Base-by-base conservation (phyloP, 2,329 filamentous ascomycete genomes). In the Neonectria hederae region DNA sequence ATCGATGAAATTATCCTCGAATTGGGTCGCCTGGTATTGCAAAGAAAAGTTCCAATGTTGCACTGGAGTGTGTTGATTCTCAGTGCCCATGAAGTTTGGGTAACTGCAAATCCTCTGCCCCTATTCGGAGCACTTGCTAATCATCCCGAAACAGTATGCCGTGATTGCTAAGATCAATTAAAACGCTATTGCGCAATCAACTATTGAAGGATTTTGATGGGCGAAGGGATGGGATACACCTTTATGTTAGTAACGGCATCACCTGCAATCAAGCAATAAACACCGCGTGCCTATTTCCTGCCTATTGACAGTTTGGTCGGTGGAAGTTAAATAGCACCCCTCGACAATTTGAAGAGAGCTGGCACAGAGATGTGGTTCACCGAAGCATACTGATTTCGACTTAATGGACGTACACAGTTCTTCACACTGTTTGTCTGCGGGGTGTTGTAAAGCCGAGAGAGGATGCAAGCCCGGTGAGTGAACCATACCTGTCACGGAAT, bases 331-430 rank as follows among this genome's bases (percentile, higher is more conserved):
- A 7, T 26, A 26, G 7, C 24, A 26, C 24, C 4, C 7, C 4
- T 4, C 7, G 24, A 4, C 24, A 32, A 32, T 2, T 32, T 32
- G 13, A 32, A 1, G 30, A 32, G 3, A 10, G 30, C 10, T 32
- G 10, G 10, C 30, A 32, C 30, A 3, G 10, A 11, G 10, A 11
- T 32, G 30, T 17, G 61, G 60, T 17, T 60, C 64, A 17, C 55
- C 56, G 13, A 56, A 63, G 35, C 60, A 66, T 28, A 66, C 40
- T 11, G 48, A 56, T 2, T 52, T 64, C 7, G 61, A 64, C 17
- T 60, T 60, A 5, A 57, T 58, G 28, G 57, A 49, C 35, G 14
- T 5, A 48, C 55, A 19, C 46, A 64, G 64, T 64, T 26, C 5
- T 30, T 26, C 14, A 9, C 28, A 11, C 8, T 2, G 6, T 11